A percentile compares a stretch with the other conserved stretches of the same genome.
phyloP scores from a whole-genome alignment of 345 rosid genomes.

The Eucalyptus cloeziana region DNA sequence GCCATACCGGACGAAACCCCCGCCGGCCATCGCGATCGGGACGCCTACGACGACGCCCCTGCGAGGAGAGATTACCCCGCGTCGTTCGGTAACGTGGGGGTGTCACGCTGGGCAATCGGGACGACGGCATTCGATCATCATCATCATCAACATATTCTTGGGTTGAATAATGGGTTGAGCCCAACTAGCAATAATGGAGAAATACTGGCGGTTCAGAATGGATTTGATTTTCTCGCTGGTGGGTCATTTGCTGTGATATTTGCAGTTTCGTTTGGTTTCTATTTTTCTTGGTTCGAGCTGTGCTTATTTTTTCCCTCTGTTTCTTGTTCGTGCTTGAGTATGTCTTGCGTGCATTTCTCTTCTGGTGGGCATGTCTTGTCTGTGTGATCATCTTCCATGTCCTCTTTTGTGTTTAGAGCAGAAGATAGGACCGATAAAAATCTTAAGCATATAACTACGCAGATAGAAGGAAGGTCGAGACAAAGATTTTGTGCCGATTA shows the following conservation, averaged over 20 bases:
- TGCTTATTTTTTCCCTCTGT: slow-evolving; percentile 1
- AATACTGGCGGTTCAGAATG: background rate
- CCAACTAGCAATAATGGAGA: background rate
- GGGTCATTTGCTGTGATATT: background rate
- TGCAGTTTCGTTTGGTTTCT: background rate
- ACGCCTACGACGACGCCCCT: background rate
- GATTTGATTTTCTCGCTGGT: background rate
- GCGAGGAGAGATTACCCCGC: background rate
- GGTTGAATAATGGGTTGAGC: background rate
- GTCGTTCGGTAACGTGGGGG: background rate
- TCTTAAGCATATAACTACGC: background rate
- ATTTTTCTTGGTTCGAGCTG: background rate
- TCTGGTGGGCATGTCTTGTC: background rate
- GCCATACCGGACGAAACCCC: background rate
- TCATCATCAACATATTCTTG: background rate
- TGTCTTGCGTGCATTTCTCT: background rate
- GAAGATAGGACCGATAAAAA: background rate
- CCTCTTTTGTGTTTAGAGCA: background rate
- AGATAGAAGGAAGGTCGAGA: background rate
- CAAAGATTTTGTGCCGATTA: background rate
- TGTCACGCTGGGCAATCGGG: background rate
- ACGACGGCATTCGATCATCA: background rate
- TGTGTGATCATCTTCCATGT: background rate
- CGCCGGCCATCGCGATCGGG: background rate
- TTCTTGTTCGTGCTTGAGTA: background rate